Base-by-base conservation (phyloP, 2,329 filamentous ascomycete genomes). In the Alternaria gansuensis region DNA sequence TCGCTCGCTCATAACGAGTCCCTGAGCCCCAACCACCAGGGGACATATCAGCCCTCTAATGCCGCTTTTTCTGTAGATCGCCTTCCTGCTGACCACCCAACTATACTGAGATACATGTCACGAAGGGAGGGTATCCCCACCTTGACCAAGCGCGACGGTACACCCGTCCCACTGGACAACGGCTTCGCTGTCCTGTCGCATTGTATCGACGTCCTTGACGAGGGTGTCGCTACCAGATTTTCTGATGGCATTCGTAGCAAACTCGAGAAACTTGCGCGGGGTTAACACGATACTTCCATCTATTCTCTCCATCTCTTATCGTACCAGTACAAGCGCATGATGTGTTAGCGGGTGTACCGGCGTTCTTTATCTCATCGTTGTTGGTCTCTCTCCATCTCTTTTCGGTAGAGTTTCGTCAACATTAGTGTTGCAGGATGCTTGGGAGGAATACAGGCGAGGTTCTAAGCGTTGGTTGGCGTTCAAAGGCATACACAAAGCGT, bases 211-310 rank as follows among this genome's bases (percentile, higher is more conserved):
- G 74, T 85, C 43, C 77, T 86, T 52, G 82, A 84, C 45, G 82
- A 84, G 59, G 84, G 84, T 31, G 75, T 81, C 13, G 77, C 82
- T 33, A 82, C 81, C 44, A 79, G 83, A 23, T 82, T 86, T 64
- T 82, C 82, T 6, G 84, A 86, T 63, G 84, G 84, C 8, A 83
- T 86, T 58, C 79, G 81, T 39, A 78, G 79, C 54, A 86, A 86
- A 72, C 76, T 86, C 24, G 81, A 83, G 57, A 79, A 78, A 59
- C 68, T 83, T 41, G 75, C 80, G 29, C 66, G 75, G 39, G 72
- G 73, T 40, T 62, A 43, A 57, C 41, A 33, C 29, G 37, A 28
- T 66, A 50, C 59, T n/a, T 48, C 26, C 44, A 36, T 26, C 49
- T 46, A 37, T 59, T 63, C 36, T 49, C 34, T 53, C 48, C 54